phyloP scores from a whole-genome alignment of 805 yeast genomes.

The Ogataea polymorpha region DNA sequence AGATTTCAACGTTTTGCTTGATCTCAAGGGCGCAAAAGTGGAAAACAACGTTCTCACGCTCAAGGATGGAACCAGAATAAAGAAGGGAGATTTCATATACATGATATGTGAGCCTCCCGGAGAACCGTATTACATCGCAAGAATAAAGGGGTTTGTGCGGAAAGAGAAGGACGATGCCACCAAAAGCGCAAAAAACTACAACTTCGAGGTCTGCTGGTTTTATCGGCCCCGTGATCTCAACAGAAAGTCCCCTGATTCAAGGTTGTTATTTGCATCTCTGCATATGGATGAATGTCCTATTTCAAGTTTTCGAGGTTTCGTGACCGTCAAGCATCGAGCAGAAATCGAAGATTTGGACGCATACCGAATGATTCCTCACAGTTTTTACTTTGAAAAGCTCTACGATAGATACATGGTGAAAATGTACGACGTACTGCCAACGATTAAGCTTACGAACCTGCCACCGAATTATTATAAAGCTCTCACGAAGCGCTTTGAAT shows the following conservation, averaged over 20 bases:
- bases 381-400: slow-evolving; percentile 80
- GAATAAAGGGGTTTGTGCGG: slow-evolving; percentile 68
- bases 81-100: slow-evolving; percentile 66
- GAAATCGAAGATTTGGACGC: slow-evolving; percentile 59
- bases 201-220: slow-evolving; percentile 83
- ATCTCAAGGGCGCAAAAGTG: slow-evolving; percentile 41
- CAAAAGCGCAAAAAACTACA: slow-evolving; percentile 50
- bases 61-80: slow-evolving; percentile 37
- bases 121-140: slow-evolving; percentile 88
- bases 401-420: slow-evolving; percentile 84
- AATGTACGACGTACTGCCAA: slow-evolving; percentile 74
- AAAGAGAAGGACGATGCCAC: slow-evolving; percentile 33
- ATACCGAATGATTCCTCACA: slow-evolving; percentile 57
- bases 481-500: slow-evolving; percentile 64
- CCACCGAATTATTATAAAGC: slow-evolving; percentile 62
- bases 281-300: slow-evolving; percentile 83
- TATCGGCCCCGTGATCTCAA: slow-evolving; percentile 85
- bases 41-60: slow-evolving; percentile 38
- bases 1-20: slow-evolving; percentile 41
- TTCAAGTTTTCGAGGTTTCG: slow-evolving; percentile 69
- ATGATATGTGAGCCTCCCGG: slow-evolving; percentile 92
- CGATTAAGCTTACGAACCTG: slow-evolving; percentile 52
- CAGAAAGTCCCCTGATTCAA: slow-evolving; percentile 61
- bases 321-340: slow-evolving; percentile 63
- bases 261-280: slow-evolving; percentile 79